Base-by-base conservation (phyloP, 2,329 filamentous ascomycete species). In the Leptographium wingfieldii region DNA sequence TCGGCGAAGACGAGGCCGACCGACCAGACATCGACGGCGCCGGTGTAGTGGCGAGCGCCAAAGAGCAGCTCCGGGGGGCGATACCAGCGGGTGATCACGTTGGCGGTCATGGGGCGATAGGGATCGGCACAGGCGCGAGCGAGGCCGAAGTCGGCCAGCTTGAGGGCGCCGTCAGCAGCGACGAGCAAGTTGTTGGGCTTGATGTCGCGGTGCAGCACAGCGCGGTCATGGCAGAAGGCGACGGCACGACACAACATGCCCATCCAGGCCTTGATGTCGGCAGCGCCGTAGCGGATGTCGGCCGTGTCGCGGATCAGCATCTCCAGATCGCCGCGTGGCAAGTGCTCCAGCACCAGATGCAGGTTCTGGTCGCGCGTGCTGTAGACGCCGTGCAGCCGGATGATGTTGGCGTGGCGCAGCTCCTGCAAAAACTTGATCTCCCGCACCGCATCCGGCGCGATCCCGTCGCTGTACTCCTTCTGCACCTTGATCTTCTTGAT, bases 141-240 rank as follows among this genome's bases (percentile, higher is more conserved):
- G 40, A 99, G 84, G 79, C 94, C 94, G 68, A 99, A 99, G 86
- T 99, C 94, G 43, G 92, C 94, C 57, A 99, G 83, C 72, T 97
- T 97, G 69, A 99, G 84, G 69, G 92, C 89, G 56, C 94, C 92
- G 70, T 96, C 89, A 51, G 90, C 88, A 27, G 91, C 91, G 67
- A 99, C 95, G 62, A 99, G 80, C 73, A 97, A 77, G 76, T 99
- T 99, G 81, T 97, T 97, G 55, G 92, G 92, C 75, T 99, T 99
- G 78, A 99, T 97, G 77, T 99, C 94, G 67, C 94, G 89, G 74
- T 99, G 94, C 35, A 99, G 80, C 22, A 99, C 83, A 67, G 87
- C 92, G 72, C 94, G 95, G 70, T 92, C 89, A 73, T 99, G 94
- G 73, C 94, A 97, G 77, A 95, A 99, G 86, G 90, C 95, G 33